Evolutionary conservation across 2,329 filamentous ascomycete species (phyloP).

Genomic region (Hymenoscyphus albidus): DNA sequence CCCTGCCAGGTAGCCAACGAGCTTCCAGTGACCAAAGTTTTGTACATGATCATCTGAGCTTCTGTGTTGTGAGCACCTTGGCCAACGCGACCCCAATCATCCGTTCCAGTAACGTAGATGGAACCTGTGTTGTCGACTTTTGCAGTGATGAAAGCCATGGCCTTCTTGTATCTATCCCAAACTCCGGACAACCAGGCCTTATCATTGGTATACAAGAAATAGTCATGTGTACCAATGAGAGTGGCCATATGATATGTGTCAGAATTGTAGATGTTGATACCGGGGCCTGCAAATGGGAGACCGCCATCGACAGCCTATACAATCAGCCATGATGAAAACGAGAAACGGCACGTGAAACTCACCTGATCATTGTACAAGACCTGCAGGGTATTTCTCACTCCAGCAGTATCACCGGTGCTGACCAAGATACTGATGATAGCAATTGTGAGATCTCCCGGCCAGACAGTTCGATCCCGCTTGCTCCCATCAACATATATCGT

Average conservation of each 20-base stretch:
- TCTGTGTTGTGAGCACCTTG: constrained; percentile 33
- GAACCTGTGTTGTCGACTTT: constrained; percentile 41
- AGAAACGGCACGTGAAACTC: background rate
- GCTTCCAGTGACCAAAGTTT: constrained; percentile 45
- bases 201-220: constrained; percentile 53
- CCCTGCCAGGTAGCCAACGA: constrained; percentile 42
- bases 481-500: constrained; percentile 46
- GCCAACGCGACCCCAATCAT: constrained; percentile 31
- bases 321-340: constrained; percentile 4
- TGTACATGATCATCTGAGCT: constrained; percentile 37
- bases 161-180: constrained; percentile 47
- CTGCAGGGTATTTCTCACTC: constrained; percentile 47
- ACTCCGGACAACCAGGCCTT: constrained; percentile 43
- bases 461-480: constrained; percentile 56
- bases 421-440: constrained; percentile 51
- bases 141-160: constrained; percentile 42
- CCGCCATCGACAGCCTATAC: constrained; percentile 37
- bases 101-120: constrained; percentile 27
- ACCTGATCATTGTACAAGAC: constrained; percentile 40
- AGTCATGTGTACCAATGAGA: constrained; percentile 56
- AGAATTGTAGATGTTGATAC: constrained; percentile 37
- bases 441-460: constrained; percentile 59
- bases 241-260: constrained; percentile 58
- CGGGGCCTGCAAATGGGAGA: constrained; percentile 49
- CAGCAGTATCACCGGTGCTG: constrained; percentile 50